Percentiles rank a stretch among this genome's conserved stretches.
phyloP scores from a whole-genome alignment of 352 stramenopile genomes.

The Phytophthora ohioensis region DNA sequence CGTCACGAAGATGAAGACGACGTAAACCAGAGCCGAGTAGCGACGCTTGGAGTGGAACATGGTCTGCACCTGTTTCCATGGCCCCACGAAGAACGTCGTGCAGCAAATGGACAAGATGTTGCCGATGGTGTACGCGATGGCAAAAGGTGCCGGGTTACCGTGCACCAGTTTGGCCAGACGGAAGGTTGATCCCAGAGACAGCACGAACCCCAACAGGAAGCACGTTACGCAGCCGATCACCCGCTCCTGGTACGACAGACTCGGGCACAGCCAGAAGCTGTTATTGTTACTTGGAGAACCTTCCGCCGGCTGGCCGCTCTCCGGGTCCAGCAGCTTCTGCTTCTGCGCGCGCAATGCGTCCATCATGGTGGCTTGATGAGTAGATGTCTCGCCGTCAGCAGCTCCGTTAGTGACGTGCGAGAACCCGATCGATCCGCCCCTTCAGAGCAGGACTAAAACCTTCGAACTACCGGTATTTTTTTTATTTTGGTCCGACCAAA shows the following conservation, averaged over 20 bases:
- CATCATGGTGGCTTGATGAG: constrained; percentile 48
- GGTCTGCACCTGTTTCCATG: constrained; percentile 80
- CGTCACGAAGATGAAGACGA: constrained; percentile 84
- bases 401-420: constrained; percentile 8
- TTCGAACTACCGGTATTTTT: neutral
- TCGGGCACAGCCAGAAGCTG: constrained; percentile 63
- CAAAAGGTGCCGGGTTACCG: constrained; percentile 84
- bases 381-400: neutral
- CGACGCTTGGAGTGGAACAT: constrained; percentile 88
- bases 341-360: constrained; percentile 72
- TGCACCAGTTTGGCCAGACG: constrained; percentile 77
- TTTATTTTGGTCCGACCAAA: constrained; percentile 1
- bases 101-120: constrained; percentile 85
- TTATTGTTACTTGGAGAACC: constrained; percentile 35
- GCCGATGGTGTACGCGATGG: constrained; percentile 86
- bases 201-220: constrained; percentile 82
- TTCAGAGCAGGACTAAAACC: neutral
- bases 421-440: neutral
- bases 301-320: constrained; percentile 53
- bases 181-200: constrained; percentile 87
- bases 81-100: constrained; percentile 89
- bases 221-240: constrained; percentile 84
- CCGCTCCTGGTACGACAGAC: constrained; percentile 86
- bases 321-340: constrained; percentile 84
- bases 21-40: constrained; percentile 71